A percentile compares a stretch with the other conserved stretches of the same genome.
Conservation (phyloP, 768 basidiomycete species). For the Lactarius evosmus region DNA sequence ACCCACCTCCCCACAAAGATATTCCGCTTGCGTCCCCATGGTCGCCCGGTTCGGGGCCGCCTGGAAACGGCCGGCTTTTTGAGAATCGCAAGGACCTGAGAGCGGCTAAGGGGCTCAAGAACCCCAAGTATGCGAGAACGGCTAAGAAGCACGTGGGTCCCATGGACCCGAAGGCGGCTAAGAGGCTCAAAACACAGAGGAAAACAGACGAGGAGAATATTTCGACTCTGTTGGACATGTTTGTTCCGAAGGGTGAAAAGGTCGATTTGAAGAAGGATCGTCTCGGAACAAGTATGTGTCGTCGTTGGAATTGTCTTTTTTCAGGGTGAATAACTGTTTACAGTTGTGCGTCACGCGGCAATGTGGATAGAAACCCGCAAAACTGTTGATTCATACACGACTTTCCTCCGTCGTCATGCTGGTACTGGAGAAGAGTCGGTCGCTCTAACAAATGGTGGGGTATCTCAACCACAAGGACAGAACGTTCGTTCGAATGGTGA, state of each 20-base stretch:
- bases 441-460: background rate
- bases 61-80: no score
- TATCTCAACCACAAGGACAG: background rate
- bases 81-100: background rate
- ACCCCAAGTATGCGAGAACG: background rate
- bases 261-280: constrained; percentile 19
- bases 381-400: background rate
- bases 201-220: constrained; percentile 6
- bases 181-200: constrained; percentile 10
- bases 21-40: background rate
- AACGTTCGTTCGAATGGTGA: background rate
- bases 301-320: background rate
- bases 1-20: background rate
- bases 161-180: constrained; percentile 10
- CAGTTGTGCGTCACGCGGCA: constrained; percentile 6
- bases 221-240: constrained; percentile 1
- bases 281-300: constrained; percentile 9
- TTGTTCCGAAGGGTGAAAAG: background rate
- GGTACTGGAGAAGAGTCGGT: background rate
- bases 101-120: background rate
- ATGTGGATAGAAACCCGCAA: background rate
- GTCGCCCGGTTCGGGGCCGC: background rate
- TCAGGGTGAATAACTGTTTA: background rate
- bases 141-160: background rate
- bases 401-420: background rate